Conservation (phyloP, 2,329 filamentous ascomycete genomes). For the Curvularia sp. region DNA sequence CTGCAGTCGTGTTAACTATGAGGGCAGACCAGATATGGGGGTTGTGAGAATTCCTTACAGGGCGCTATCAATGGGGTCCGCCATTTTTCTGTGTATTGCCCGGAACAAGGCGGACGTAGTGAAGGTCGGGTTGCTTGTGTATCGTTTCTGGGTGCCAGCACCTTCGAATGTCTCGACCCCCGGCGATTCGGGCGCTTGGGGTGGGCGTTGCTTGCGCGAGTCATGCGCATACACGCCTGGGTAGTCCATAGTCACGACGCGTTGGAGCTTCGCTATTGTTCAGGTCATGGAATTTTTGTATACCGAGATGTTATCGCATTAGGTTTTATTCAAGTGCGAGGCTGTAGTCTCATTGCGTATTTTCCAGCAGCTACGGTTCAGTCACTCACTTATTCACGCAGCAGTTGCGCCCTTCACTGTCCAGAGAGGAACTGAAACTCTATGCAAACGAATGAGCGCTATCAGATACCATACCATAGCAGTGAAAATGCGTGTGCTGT, state of each 20-base stretch:
- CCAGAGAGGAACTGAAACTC: background rate
- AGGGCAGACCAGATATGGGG: slow-evolving; percentile 2
- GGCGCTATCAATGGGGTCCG: slow-evolving; percentile 66
- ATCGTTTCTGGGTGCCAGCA: slow-evolving; percentile 24
- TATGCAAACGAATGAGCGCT: background rate
- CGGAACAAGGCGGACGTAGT: slow-evolving; percentile 23
- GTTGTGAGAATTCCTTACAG: slow-evolving; percentile 62
- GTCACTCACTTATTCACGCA: background rate
- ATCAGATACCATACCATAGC: background rate
- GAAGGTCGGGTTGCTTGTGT: slow-evolving; percentile 24
- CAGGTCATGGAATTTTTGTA: background rate
- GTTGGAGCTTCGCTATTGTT: slow-evolving; percentile 18
- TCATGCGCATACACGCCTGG: slow-evolving; percentile 22
- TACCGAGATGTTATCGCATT: background rate
- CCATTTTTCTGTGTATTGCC: slow-evolving; percentile 33
- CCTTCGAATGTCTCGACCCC: slow-evolving; percentile 27
- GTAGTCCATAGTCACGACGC: slow-evolving; percentile 23
- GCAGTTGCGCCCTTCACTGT: slow-evolving; percentile 5
- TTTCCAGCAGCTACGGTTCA: background rate
- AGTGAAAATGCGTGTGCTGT: background rate
- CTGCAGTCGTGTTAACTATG: slow-evolving; percentile 57
- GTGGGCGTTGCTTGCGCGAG: slow-evolving; percentile 24
- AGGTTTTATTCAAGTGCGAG: background rate
- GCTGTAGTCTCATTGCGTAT: background rate
- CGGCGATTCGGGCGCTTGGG: slow-evolving; percentile 26